Conservation (phyloP, 306 rosid genomes). For the Sophora flavescens region DNA sequence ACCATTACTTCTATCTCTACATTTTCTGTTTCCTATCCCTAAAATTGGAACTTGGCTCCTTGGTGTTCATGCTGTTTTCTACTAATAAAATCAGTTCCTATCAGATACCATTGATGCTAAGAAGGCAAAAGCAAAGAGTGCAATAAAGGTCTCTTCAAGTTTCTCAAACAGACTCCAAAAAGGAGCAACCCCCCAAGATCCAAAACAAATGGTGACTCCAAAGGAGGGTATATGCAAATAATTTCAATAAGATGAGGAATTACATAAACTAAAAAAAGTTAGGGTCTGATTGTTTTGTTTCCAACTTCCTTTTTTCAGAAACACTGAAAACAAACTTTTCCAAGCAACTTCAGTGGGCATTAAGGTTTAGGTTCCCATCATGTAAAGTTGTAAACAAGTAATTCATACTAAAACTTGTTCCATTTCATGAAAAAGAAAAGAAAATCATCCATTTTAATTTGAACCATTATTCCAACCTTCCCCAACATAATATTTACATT, state of each 20-base stretch:
- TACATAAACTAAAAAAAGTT: neutral
- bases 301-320: too few relatives aligned
- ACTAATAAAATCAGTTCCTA: too few relatives aligned
- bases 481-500: neutral
- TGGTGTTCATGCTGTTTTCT: too few relatives aligned
- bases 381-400: conserved; percentile 6
- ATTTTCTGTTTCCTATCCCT: too few relatives aligned
- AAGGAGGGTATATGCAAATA: conserved; percentile 6
- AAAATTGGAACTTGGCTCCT: too few relatives aligned
- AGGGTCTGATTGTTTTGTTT: too few relatives aligned
- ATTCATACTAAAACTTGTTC: neutral
- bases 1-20: too few relatives aligned
- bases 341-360: neutral
- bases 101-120: neutral
- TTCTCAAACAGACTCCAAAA: neutral
- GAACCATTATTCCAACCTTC: neutral
- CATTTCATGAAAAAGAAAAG: neutral
- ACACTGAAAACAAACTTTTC: too few relatives aligned
- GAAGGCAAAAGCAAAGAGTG: neutral
- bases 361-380: neutral
- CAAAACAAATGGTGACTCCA: neutral
- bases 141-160: neutral
- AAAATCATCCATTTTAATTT: neutral
- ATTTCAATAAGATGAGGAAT: neutral
- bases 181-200: neutral